phyloP scores from a whole-genome alignment of 2,329 filamentous ascomycete species.

The Colletotrichum eleusines region DNA sequence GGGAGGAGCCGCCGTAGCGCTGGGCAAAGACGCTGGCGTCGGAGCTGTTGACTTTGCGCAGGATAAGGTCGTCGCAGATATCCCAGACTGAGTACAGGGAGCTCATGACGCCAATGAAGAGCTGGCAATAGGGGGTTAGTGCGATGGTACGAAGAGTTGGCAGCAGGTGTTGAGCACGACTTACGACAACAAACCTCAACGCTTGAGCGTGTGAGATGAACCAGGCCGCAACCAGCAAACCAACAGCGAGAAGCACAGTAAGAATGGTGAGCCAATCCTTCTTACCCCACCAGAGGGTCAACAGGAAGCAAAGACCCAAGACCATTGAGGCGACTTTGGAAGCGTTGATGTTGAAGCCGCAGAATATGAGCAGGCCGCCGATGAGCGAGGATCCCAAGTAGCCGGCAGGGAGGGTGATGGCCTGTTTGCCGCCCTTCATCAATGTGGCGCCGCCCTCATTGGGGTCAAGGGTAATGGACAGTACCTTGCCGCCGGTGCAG shows the following conservation, averaged over 20 bases:
- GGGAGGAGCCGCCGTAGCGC: slow-evolving; percentile 81
- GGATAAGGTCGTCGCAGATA: slow-evolving; percentile 85
- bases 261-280: slow-evolving; percentile 82
- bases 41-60: slow-evolving; percentile 83
- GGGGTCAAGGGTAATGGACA: slow-evolving; percentile 80
- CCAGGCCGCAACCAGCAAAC: slow-evolving; percentile 79
- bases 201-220: slow-evolving; percentile 83
- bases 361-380: slow-evolving; percentile 81
- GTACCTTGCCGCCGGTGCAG: slow-evolving; percentile 78
- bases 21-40: slow-evolving; percentile 85
- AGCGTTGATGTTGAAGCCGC: slow-evolving; percentile 84
- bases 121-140: slow-evolving; percentile 49
- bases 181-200: slow-evolving; percentile 76
- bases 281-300: slow-evolving; percentile 87
- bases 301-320: slow-evolving; percentile 78
- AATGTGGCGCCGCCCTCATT: slow-evolving; percentile 81
- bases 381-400: slow-evolving; percentile 84
- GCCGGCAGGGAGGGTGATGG: slow-evolving; percentile 80
- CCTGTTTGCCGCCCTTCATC: slow-evolving; percentile 78
- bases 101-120: slow-evolving; percentile 88
- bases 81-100: slow-evolving; percentile 86
- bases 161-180: slow-evolving; percentile 45
- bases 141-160: not conserved
- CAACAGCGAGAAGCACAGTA: slow-evolving; percentile 78
- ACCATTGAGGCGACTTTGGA: slow-evolving; percentile 83